phyloP scores from a whole-genome alignment of 1,139 yeast genomes.

The Nakaseomyces delphensis region DNA sequence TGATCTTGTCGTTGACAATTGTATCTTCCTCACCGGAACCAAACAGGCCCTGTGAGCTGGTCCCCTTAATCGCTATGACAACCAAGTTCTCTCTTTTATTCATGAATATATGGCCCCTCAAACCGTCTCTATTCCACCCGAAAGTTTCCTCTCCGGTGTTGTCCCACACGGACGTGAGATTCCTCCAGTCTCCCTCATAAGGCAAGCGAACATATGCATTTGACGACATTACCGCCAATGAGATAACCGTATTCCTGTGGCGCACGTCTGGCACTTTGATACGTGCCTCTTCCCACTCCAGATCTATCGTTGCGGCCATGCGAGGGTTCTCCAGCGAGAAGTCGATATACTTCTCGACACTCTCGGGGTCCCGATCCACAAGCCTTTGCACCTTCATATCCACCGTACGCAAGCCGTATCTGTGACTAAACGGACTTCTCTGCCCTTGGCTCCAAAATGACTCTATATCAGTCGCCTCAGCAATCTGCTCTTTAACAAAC shows the following conservation, averaged over 20 bases:
- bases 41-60: constrained; percentile 76
- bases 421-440: constrained; percentile 19
- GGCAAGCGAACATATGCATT: constrained; percentile 86
- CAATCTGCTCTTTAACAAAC: not conserved
- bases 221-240: constrained; percentile 78
- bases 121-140: constrained; percentile 83
- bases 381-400: constrained; percentile 39
- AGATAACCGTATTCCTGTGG: constrained; percentile 63
- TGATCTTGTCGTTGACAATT: constrained; percentile 66
- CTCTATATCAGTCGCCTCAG: constrained; percentile 7
- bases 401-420: constrained; percentile 15
- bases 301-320: constrained; percentile 35
- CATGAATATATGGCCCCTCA: constrained; percentile 85
- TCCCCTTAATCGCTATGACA: constrained; percentile 82
- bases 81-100: constrained; percentile 56
- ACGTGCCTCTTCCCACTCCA: constrained; percentile 47
- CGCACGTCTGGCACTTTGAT: constrained; percentile 61
- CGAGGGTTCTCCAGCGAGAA: constrained; percentile 24
- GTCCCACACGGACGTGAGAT: constrained; percentile 58
- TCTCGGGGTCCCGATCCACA: constrained; percentile 51
- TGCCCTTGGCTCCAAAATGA: constrained; percentile 14
- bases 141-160: constrained; percentile 36
- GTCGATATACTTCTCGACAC: constrained; percentile 50
- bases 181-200: constrained; percentile 77
- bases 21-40: constrained; percentile 75